Percentiles rank a stretch among this genome's conserved stretches.
phyloP scores from a whole-genome alignment of 805 yeast species.

The Wickerhamomyces alni region DNA sequence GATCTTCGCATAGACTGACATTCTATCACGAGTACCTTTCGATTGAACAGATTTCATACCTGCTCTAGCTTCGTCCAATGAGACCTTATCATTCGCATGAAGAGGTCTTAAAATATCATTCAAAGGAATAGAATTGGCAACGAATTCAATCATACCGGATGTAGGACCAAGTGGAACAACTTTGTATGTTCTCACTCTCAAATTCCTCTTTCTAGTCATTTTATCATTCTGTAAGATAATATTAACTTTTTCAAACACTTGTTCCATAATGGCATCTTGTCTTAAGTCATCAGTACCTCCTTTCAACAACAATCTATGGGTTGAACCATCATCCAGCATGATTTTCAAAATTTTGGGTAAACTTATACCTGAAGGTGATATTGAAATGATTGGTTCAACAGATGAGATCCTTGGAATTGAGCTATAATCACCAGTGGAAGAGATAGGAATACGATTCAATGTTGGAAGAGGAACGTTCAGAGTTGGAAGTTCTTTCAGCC shows the following conservation, averaged over 20 bases:
- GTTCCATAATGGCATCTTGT: constrained; percentile 97
- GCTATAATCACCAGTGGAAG: constrained; percentile 37
- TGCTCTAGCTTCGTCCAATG: constrained; percentile 52
- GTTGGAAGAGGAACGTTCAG: constrained; percentile 66
- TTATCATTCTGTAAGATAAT: constrained; percentile 49
- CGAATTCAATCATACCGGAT: constrained; percentile 89
- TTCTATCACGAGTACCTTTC: constrained; percentile 36
- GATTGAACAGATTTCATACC: constrained; percentile 56
- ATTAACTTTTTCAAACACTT: constrained; percentile 86
- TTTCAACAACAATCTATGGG: constrained; percentile 61
- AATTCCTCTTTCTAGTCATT: constrained; percentile 47
- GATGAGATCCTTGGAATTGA: constrained; percentile 39
- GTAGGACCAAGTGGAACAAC: constrained; percentile 87
- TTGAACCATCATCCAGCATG: constrained; percentile 49
- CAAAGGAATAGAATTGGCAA: constrained; percentile 65
- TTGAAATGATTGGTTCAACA: constrained; percentile 40
- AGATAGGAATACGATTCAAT: constrained; percentile 34
- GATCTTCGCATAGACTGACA: constrained; percentile 42
- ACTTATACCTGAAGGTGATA: constrained; percentile 84
- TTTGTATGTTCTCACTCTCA: constrained; percentile 75
- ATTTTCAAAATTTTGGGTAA: constrained; percentile 74
- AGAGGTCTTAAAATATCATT: constrained; percentile 60
- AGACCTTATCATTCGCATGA: constrained; percentile 49
- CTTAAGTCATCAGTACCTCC: constrained; percentile 88
- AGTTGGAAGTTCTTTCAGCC: constrained; percentile 45